phyloP scores from a whole-genome alignment of 163 green algal genomes.

The Chlamydomonas reinhardtii region DNA sequence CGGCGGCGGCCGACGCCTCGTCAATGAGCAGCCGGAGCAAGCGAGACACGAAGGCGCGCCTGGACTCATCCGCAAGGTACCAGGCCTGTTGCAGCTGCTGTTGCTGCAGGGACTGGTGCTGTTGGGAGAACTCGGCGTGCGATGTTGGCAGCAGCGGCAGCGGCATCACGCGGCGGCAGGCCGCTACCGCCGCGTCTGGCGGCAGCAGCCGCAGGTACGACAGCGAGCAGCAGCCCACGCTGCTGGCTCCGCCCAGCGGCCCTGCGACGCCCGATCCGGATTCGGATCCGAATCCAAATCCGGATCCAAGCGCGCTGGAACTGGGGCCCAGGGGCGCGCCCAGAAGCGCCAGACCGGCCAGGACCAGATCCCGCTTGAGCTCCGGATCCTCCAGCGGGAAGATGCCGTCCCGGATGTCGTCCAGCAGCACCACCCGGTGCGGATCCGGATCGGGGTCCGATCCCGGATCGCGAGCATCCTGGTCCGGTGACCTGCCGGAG shows the following conservation, averaged over 20 bases:
- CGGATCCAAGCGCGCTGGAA: too few relatives aligned
- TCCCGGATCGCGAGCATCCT: neutral
- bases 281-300: too few relatives aligned
- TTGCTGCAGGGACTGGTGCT: too few relatives aligned
- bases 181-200: neutral
- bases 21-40: conserved; percentile 60
- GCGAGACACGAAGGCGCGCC: conserved; percentile 53
- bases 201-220: conserved; percentile 42
- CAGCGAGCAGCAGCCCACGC: conserved; percentile 1
- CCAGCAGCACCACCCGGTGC: conserved; percentile 49
- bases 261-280: neutral
- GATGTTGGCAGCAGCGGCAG: neutral
- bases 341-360: conserved; percentile 68
- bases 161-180: neutral
- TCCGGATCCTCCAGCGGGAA: conserved; percentile 49
- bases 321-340: conserved; percentile 60
- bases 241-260: neutral
- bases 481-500: neutral
- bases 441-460: conserved; percentile 1
- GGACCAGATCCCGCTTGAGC: conserved; percentile 58
- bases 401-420: conserved; percentile 51
- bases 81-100: conserved; percentile 27
- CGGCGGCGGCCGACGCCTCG: too few relatives aligned
- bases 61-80: conserved; percentile 48
- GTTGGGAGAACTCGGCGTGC: neutral